A percentile compares a stretch with the other conserved stretches of the same genome.
Conservation (phyloP, 2,329 filamentous ascomycete species). For the Claviceps pusilla region DNA sequence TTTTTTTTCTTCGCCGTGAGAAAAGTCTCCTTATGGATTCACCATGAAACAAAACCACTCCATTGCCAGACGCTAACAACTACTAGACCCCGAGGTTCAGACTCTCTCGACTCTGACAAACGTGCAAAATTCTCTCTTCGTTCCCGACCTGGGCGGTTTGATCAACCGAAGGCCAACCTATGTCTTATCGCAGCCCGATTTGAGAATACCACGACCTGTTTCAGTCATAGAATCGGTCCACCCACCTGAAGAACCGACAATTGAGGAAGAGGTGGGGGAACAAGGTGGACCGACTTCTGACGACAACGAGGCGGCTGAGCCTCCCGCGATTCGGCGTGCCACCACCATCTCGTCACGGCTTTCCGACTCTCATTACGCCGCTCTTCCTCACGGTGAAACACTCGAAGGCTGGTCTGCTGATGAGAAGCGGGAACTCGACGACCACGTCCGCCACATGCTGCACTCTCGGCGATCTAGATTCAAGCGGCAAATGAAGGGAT, state of each 20-base stretch:
- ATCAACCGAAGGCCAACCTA: slow-evolving; percentile 71
- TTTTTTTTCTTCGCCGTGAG: background rate
- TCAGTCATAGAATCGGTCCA: background rate
- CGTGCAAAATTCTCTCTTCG: slow-evolving; percentile 76
- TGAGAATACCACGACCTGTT: background rate
- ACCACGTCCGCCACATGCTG: slow-evolving; percentile 75
- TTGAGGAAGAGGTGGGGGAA: background rate
- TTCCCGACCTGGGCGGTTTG: slow-evolving; percentile 62
- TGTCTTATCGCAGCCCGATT: slow-evolving; percentile 38
- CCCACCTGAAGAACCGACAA: slow-evolving; percentile 8
- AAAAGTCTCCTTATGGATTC: too few relatives aligned
- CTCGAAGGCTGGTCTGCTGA: slow-evolving; percentile 61
- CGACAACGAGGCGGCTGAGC: slow-evolving; percentile 9
- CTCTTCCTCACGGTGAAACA: slow-evolving; percentile 58
- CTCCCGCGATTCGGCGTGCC: slow-evolving; percentile 20
- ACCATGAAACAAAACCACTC: too few relatives aligned
- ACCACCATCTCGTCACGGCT: slow-evolving; percentile 53
- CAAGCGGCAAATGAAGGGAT: slow-evolving; percentile 65
- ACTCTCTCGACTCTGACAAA: slow-evolving; percentile 76
- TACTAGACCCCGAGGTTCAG: slow-evolving; percentile 63
- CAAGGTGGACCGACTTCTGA: slow-evolving; percentile 6
- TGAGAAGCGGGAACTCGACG: slow-evolving; percentile 65
- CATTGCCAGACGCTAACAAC: background rate
- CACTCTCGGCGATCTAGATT: slow-evolving; percentile 68
- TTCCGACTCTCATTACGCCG: slow-evolving; percentile 59